Base-by-base conservation (phyloP, 192 early-diverging fungal species). In the Kappamyces sp. region DNA sequence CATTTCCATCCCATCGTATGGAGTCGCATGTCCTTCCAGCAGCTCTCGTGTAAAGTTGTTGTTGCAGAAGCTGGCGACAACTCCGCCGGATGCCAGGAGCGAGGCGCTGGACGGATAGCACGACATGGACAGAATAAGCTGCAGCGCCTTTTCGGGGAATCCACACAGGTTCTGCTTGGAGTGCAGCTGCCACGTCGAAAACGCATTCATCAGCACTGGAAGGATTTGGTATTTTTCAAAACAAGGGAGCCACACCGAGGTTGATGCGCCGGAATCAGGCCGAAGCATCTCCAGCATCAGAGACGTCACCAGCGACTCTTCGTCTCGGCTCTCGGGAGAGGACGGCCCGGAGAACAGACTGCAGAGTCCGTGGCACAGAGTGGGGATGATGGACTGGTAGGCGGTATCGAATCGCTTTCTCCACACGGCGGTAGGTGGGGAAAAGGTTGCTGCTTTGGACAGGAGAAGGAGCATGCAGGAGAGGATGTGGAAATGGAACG, bases 101-200 rank as follows among this genome's bases (percentile, higher is more conserved):
- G 67, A 64, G 4, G 73, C 71, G 5, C 57, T 49, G 45, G 49
- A 22, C 15, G 45, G 59, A 46, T 46, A 51, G 36, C 48, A 62
- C 22, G 66, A 59, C 6, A 70, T 38, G 2, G 68, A 63, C 32
- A 76, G 49, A 46, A 78, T 30, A n/a, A 63, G 54, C 33, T 30
- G 8, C 60, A 71, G 22, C 6, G 57, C 6, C 12, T 59, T 53
- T 7, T 60, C 46, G 2, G 49, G 33, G 36, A 53, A 9, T 31
- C 32, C 8, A 54, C 50, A 9, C 41, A 37, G 22, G 58, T 50
- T 12, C 12, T 41, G 22, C 37, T 39, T 3, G 60, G 33, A 5
- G 8, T 52, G n/a, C 52, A 52, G 32, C 49, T 40, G 12, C 61
- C 45, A 39, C 60, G 60, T 41, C 49, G 57, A 9, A 39, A 68